phyloP scores from a whole-genome alignment of 148 eudicot genomes.

The Pouteria glomerata region DNA sequence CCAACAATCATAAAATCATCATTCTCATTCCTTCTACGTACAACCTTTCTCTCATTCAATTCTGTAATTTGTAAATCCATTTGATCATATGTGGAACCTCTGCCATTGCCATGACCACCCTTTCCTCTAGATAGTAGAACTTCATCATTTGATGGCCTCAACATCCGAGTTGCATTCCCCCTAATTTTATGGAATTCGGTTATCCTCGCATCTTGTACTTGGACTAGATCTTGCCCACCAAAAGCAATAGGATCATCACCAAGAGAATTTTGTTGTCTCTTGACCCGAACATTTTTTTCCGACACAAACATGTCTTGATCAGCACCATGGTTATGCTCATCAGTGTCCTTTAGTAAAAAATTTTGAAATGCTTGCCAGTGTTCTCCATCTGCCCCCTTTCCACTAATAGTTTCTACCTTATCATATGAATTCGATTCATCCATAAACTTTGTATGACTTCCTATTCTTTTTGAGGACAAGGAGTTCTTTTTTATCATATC shows the following conservation, averaged over 20 bases:
- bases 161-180: constrained; percentile 32
- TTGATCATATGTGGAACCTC: constrained; percentile 15
- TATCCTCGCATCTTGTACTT: constrained; percentile 23
- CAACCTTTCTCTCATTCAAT: constrained; percentile 40
- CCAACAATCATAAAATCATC: constrained; percentile 47
- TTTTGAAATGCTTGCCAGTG: constrained; percentile 92
- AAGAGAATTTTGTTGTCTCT: constrained; percentile 31
- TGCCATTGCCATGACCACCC: constrained; percentile 15
- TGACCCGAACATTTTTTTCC: constrained; percentile 49
- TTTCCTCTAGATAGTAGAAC: constrained; percentile 27
- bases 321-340: constrained; percentile 45
- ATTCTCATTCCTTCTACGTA: constrained; percentile 31
- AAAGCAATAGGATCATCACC: constrained; percentile 51
- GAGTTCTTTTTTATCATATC: constrained; percentile 13
- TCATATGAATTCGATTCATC: constrained; percentile 24
- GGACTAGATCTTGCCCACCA: constrained; percentile 29
- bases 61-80: constrained; percentile 40
- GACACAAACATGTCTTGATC: constrained; percentile 49
- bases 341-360: constrained; percentile 63
- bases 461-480: constrained; percentile 35
- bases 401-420: constrained; percentile 26
- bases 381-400: constrained; percentile 49
- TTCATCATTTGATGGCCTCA: constrained; percentile 43
- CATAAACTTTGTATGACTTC: constrained; percentile 21
- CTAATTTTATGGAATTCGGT: constrained; percentile 29